These are phyloP conservation scores for Lignosus rhinocerotis DNA, from an alignment of 1,284 basidiomycete genomes.

Conservation along the genomic window DNA sequence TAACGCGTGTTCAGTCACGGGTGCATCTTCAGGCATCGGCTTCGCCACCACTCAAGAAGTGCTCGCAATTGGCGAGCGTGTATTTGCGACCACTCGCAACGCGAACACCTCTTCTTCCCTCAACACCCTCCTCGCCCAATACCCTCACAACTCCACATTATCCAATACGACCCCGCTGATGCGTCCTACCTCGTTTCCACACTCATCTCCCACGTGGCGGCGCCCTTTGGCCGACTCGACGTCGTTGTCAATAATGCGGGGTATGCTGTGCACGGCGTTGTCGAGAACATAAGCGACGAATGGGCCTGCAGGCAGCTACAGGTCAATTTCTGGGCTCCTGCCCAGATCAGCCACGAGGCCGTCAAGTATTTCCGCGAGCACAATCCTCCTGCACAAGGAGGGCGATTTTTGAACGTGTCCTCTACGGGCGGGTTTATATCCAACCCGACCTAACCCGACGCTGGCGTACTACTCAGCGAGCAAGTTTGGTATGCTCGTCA, in stretches of 20 bases:
- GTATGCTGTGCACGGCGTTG: slow-evolving; percentile 32
- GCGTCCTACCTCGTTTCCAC: slow-evolving; percentile 30
- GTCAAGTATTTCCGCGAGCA: slow-evolving; percentile 19
- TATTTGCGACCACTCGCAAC: too few species aligned
- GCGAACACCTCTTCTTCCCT: background rate
- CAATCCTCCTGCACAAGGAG: slow-evolving; percentile 28
- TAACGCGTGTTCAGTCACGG: too few species aligned
- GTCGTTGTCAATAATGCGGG: slow-evolving; percentile 43
- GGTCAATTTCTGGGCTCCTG: slow-evolving; percentile 37
- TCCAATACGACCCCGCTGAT: slow-evolving; percentile 28
- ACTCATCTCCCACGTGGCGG: slow-evolving; percentile 27
- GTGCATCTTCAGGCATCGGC: too few species aligned
- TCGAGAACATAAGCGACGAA: slow-evolving; percentile 35
- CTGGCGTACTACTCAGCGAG: slow-evolving; percentile 33
- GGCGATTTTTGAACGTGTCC: slow-evolving; percentile 36
- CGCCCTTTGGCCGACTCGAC: slow-evolving; percentile 38
- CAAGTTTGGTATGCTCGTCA: slow-evolving; percentile 34
- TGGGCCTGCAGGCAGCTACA: slow-evolving; percentile 32
- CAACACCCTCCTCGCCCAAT: slow-evolving; percentile 5
- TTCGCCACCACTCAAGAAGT: too few species aligned
- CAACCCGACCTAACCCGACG: slow-evolving; percentile 30
- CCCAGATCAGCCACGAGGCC: slow-evolving; percentile 27
- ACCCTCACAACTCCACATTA: slow-evolving; percentile 13
- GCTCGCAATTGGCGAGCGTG: too few species aligned
- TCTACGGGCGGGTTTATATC: slow-evolving; percentile 34